A percentile compares a stretch with the other conserved stretches of the same genome.
Evolutionary conservation across 2,329 filamentous ascomycete species (phyloP).

Genomic region (Pyricularia pennisetigena): DNA sequence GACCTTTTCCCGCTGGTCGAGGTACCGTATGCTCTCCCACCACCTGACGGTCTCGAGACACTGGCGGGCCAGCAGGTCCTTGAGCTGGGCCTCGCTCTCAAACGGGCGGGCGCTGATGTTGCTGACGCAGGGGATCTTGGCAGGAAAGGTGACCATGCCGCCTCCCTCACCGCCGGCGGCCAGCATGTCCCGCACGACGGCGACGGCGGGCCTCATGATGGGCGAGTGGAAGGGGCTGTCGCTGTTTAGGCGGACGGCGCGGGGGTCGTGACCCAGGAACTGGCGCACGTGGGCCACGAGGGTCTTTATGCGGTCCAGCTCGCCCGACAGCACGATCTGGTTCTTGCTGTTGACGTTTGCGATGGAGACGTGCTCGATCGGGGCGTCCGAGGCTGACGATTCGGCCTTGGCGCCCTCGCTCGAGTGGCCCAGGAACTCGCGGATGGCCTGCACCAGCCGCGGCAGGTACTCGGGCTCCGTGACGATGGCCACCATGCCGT

Average conservation of each 20-base stretch:
- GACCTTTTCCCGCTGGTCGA: conserved; percentile 76
- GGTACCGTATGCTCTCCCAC: conserved; percentile 88
- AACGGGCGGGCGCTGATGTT: conserved; percentile 82
- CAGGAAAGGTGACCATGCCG: conserved; percentile 65
- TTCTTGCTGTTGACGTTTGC: conserved; percentile 95
- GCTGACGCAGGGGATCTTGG: conserved; percentile 66
- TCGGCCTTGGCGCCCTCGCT: conserved; percentile 58
- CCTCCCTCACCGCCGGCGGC: conserved; percentile 43
- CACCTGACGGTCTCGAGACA: conserved; percentile 88
- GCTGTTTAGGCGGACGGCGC: conserved; percentile 76
- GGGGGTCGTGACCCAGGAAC: conserved; percentile 84
- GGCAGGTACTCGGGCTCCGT: conserved; percentile 72
- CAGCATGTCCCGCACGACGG: conserved; percentile 61
- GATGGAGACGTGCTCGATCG: conserved; percentile 79
- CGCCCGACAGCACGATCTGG: conserved; percentile 89
- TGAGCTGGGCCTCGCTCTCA: conserved; percentile 59
- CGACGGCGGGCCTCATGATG: conserved; percentile 78
- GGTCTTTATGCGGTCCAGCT: conserved; percentile 69
- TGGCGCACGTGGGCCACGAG: conserved; percentile 78
- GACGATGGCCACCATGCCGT: conserved; percentile 90
- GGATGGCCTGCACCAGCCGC: conserved; percentile 60
- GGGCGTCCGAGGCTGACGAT: conserved; percentile 55
- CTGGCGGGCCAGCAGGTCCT: conserved; percentile 75
- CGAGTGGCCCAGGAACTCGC: conserved; percentile 66
- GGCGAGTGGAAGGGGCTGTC: conserved; percentile 88